phyloP scores from a whole-genome alignment of 108 stramenopile species.

The Discostella stelligeroides region DNA sequence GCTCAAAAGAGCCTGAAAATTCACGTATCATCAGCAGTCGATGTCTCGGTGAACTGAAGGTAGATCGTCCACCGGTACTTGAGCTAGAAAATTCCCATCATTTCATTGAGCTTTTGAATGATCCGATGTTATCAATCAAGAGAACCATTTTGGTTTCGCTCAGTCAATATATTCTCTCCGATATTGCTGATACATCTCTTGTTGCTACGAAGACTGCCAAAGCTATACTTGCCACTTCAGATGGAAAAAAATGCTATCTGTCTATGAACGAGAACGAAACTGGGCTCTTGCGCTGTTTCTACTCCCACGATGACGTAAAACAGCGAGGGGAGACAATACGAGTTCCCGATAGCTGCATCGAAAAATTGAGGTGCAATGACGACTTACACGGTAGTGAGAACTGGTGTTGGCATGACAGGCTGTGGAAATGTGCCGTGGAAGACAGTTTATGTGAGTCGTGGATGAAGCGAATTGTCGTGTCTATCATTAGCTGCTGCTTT shows the following conservation, averaged over 20 bases:
- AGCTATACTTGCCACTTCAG: conserved; percentile 46
- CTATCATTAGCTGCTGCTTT: conserved; percentile 75
- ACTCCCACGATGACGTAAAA: conserved; percentile 13
- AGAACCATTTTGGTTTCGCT: conserved; percentile 28
- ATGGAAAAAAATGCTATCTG: conserved; percentile 48
- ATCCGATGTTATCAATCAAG: conserved; percentile 45
- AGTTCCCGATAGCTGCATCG: conserved; percentile 30
- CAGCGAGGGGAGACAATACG: conserved; percentile 26
- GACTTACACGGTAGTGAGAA: conserved; percentile 10
- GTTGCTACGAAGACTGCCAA: conserved; percentile 61
- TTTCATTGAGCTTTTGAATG: not conserved
- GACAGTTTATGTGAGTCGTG: conserved; percentile 52
- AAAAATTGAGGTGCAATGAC: conserved; percentile 23
- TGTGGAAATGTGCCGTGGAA: conserved; percentile 49
- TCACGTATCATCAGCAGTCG: conserved; percentile 48
- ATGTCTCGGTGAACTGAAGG: conserved; percentile 52
- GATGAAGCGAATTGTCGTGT: conserved; percentile 60
- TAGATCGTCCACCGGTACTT: not conserved
- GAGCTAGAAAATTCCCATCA: conserved; percentile 5
- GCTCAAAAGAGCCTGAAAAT: conserved; percentile 43
- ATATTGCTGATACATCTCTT: conserved; percentile 45
- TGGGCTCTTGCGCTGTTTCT: conserved; percentile 34
- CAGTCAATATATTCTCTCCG: conserved; percentile 49
- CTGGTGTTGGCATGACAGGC: conserved; percentile 74
- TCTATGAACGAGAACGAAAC: conserved; percentile 30